These are phyloP conservation scores for Cudoniella acicularis DNA, from an alignment of 495 filamentous ascomycete species.

Conservation along the genomic window DNA sequence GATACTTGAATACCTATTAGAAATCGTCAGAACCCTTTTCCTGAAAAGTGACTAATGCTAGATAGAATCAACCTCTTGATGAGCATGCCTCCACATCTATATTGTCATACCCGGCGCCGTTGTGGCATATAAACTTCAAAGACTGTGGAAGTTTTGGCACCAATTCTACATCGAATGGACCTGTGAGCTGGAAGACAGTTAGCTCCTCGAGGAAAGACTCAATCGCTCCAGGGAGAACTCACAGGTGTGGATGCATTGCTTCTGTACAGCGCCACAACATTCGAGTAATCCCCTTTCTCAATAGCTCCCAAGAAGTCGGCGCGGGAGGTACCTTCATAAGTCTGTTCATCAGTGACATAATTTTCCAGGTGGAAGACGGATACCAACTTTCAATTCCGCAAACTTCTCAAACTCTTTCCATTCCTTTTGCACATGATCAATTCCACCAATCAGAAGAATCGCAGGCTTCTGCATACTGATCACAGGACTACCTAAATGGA, in stretches of 20 bases:
- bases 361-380: not conserved
- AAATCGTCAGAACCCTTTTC: not conserved
- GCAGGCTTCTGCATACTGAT: constrained; percentile 32
- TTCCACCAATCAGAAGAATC: constrained; percentile 54
- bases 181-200: constrained; percentile 45
- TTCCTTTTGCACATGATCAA: constrained; percentile 41
- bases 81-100: constrained; percentile 70
- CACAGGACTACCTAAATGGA: too few relatives aligned
- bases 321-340: constrained; percentile 49
- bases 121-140: constrained; percentile 78
- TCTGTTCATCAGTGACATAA: constrained; percentile 32
- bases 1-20: constrained; percentile 56
- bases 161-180: constrained; percentile 57
- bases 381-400: constrained; percentile 48
- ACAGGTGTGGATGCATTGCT: constrained; percentile 58
- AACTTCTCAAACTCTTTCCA: constrained; percentile 52
- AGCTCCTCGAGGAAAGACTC: not conserved
- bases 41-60: too few relatives aligned
- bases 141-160: constrained; percentile 57
- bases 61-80: constrained; percentile 36
- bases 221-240: not conserved
- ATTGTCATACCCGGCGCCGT: constrained; percentile 84
- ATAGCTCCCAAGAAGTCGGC: constrained; percentile 51
- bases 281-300: constrained; percentile 51
- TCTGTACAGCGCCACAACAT: constrained; percentile 54